phyloP scores from a whole-genome alignment of 805 yeast species.

The Starmera dryadoides region DNA sequence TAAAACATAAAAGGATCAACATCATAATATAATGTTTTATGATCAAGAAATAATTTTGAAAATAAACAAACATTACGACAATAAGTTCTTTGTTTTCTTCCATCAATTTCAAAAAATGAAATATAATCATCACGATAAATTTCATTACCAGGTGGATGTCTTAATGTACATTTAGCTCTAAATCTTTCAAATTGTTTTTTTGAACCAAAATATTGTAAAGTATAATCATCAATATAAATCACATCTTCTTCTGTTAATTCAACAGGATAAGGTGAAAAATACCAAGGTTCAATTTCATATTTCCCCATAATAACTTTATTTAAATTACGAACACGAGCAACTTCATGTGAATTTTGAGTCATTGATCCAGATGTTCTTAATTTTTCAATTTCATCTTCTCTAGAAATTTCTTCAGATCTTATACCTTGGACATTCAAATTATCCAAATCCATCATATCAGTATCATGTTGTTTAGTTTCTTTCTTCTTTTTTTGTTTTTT shows the following conservation, averaged over 20 bases:
- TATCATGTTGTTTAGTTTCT: conserved; percentile 6
- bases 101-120: conserved; percentile 96
- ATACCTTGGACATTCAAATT: conserved; percentile 80
- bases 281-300: conserved; percentile 96
- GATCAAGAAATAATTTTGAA: conserved; percentile 89
- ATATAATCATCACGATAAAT: conserved; percentile 89
- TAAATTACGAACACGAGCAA: conserved; percentile 85
- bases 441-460: conserved; percentile 80
- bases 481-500: conserved; percentile 30
- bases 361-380: conserved; percentile 93
- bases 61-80: conserved; percentile 89
- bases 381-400: conserved; percentile 91
- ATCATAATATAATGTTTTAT: conserved; percentile 92
- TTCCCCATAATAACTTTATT: conserved; percentile 77
- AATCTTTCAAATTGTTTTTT: conserved; percentile 88
- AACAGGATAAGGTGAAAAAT: conserved; percentile 93
- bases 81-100: conserved; percentile 94
- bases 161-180: conserved; percentile 76
- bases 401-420: conserved; percentile 58
- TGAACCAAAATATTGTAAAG: conserved; percentile 83
- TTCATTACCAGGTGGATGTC: conserved; percentile 98
- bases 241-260: conserved; percentile 91
- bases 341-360: conserved; percentile 84
- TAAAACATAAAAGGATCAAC: conserved; percentile 96
- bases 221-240: conserved; percentile 86